Conservation (phyloP, 1,284 basidiomycete genomes). For the Boletus mariae region DNA sequence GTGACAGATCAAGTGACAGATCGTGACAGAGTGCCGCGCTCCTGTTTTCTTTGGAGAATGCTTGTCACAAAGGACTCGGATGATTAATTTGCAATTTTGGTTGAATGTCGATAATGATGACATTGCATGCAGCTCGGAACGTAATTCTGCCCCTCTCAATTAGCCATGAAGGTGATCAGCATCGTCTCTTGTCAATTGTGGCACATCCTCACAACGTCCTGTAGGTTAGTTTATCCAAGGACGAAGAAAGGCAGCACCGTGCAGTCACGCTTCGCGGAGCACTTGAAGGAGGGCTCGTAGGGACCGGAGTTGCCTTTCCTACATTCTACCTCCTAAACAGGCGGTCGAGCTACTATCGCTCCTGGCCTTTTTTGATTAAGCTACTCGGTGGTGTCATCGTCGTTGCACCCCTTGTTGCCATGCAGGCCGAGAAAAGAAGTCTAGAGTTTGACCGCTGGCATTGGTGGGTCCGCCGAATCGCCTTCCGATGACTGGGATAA, state of each 20-base stretch:
- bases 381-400: constrained; percentile 66
- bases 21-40: too few species aligned
- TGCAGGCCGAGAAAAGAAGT: constrained; percentile 77
- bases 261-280: constrained; percentile 58
- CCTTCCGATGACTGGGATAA: not conserved
- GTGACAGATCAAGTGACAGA: too few species aligned
- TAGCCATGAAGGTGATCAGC: constrained; percentile 20
- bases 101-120: too few species aligned
- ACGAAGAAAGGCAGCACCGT: constrained; percentile 51
- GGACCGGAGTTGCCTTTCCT: constrained; percentile 52
- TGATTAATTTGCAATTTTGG: too few species aligned
- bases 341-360: constrained; percentile 59
- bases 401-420: constrained; percentile 66
- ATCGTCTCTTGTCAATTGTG: not conserved
- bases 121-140: too few species aligned
- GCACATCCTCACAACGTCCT: not conserved
- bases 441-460: constrained; percentile 67
- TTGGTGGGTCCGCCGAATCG: constrained; percentile 48
- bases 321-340: constrained; percentile 57
- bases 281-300: constrained; percentile 56
- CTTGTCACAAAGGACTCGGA: too few species aligned
- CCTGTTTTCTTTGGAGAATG: too few species aligned
- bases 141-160: not conserved
- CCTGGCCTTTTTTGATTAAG: constrained; percentile 73
- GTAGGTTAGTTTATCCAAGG: constrained; percentile 39